Evolutionary conservation across 1,139 yeast species (phyloP).

Genomic region (Blastobotrys proliferans): DNA sequence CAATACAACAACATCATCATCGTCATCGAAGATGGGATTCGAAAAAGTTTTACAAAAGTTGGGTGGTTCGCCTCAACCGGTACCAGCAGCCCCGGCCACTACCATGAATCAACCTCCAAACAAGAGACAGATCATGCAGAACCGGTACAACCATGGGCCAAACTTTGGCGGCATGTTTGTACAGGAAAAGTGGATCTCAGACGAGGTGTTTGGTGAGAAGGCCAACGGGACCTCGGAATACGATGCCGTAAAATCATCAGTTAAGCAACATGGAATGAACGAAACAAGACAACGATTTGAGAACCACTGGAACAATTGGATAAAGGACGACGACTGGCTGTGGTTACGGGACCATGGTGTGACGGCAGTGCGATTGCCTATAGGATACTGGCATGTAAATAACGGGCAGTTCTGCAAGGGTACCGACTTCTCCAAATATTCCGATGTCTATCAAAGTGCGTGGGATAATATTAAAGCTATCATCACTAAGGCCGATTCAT

Average conservation of each 20-base stretch:
- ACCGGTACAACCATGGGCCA: slow-evolving; percentile 75
- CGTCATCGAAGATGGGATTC: slow-evolving; percentile 11
- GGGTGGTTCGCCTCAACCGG: slow-evolving; percentile 5
- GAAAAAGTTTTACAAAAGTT: slow-evolving; percentile 9
- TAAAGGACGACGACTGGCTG: slow-evolving; percentile 70
- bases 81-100: slow-evolving; percentile 33
- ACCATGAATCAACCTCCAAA: slow-evolving; percentile 39
- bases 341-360: slow-evolving; percentile 66
- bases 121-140: slow-evolving; percentile 53
- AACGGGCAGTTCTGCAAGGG: slow-evolving; percentile 56
- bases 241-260: slow-evolving; percentile 57
- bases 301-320: slow-evolving; percentile 64
- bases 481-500: slow-evolving; percentile 50
- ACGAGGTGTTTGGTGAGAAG: slow-evolving; percentile 46
- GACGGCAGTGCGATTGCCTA: slow-evolving; percentile 75
- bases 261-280: slow-evolving; percentile 49
- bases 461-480: slow-evolving; percentile 59
- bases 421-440: slow-evolving; percentile 57
- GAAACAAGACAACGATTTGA: slow-evolving; percentile 56
- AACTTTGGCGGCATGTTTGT: slow-evolving; percentile 84
- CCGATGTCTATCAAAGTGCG: slow-evolving; percentile 59
- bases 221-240: slow-evolving; percentile 58
- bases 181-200: slow-evolving; percentile 56
- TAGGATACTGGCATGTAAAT: slow-evolving; percentile 85
- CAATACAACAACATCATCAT: not conserved